Evolutionary conservation across 2,329 filamentous ascomycete genomes (phyloP), one percentile per base, ranked within the genome.

Genomic region (Xylaria sp.): DNA sequence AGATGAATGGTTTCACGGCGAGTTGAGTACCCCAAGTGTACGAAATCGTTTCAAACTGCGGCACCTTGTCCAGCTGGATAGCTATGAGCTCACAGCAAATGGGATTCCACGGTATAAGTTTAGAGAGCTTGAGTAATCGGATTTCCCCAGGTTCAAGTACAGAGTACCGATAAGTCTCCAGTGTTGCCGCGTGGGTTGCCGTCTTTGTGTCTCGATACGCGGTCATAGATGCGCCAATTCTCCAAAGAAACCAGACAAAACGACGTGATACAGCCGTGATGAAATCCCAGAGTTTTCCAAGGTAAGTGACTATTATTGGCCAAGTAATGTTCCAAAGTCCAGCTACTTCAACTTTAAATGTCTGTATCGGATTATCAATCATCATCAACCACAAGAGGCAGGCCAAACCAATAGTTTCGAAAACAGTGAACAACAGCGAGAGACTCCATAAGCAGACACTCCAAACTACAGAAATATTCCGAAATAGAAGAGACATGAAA

Each of bases 91-190:
- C 56, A 33, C 56, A 59, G 17, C 44, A 44, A 47, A 59, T 44
- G 17, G 56, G 42, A 20, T 44, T 39, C 56, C 56, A 59, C 6
- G 42, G 56, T 38, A 31, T 59, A n/a, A n/a, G 29, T 59, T n/a
- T n/a, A n/a, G 56, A 38, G 22, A 59, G 44, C 29, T 59, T 59
- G 27, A 59, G 44, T n/a, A 59, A 29, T 38, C 56, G 56, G n/a
- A 59, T 50, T 31, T 59, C 44, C 20, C 44, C 31, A 49, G 56
- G 29, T 38, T 29, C 29, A 39, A 59, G 56, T 25, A 31, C 44
- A 27, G 42, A 25, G 29, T 59, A 50, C 42, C 15, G 56, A 39
- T 59, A 50, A 47, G 56, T 20, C 20, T 36, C 29, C 29, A 59
- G 31, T 39, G 44, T 29, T 27, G n/a, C 56, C 42, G 39, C 56